Evolutionary conservation across 2,329 filamentous ascomycete genomes (phyloP).

Genomic region (Chrysoporthe deuterocubensis): DNA sequence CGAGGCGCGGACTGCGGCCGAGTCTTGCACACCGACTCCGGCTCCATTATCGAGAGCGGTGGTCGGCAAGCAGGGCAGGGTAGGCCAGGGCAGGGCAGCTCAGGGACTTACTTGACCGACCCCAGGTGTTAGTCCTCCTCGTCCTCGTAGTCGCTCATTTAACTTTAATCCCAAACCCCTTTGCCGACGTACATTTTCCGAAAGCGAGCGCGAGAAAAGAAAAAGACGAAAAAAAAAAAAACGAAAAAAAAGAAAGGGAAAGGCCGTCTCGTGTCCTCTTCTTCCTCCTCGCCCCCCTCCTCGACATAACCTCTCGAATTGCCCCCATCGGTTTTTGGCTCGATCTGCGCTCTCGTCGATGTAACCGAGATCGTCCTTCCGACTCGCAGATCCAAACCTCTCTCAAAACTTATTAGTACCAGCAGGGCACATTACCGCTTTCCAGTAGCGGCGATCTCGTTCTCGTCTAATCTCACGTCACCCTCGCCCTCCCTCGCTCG

Average conservation of each 20-base stretch:
- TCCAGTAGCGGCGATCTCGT: constrained; percentile 2
- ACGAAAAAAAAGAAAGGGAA: background rate
- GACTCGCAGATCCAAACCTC: constrained; percentile 8
- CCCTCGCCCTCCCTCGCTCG: background rate
- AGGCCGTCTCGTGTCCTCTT: constrained; percentile 16
- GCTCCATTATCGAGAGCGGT: background rate
- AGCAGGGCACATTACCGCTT: constrained; percentile 4
- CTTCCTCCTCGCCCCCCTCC: background rate
- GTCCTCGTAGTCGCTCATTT: background rate
- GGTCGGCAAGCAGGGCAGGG: no score
- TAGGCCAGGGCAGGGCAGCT: no score
- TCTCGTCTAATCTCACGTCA: constrained; percentile 12
- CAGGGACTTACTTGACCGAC: background rate
- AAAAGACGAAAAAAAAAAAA: no score
- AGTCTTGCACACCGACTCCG: constrained; percentile 18
- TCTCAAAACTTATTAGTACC: background rate
- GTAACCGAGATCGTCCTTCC: constrained; percentile 1
- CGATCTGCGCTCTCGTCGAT: background rate
- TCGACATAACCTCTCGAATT: background rate
- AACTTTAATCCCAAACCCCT: constrained; percentile 6
- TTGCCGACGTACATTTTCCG: background rate
- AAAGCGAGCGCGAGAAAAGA: background rate
- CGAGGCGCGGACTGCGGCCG: background rate
- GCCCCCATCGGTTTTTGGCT: background rate
- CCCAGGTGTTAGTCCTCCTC: background rate